Evolutionary conservation across 2,329 filamentous ascomycete species (phyloP).

Genomic region (Paecilomyces dactylethromorphus): DNA sequence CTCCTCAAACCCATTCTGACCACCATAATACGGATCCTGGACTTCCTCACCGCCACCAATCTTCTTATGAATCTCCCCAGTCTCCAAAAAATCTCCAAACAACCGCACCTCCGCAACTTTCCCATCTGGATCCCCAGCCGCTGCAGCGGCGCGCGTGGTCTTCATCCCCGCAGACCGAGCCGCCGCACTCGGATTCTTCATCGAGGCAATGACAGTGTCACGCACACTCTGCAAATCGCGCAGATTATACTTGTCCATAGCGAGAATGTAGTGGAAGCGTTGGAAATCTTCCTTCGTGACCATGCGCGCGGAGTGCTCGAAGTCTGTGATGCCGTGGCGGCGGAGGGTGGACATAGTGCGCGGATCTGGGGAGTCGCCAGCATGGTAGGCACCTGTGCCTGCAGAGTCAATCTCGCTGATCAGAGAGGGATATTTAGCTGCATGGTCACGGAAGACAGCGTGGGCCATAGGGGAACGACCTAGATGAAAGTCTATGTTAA

Average conservation of each 20-base stretch:
- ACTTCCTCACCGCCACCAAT: slow-evolving; percentile 59
- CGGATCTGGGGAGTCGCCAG: slow-evolving; percentile 67
- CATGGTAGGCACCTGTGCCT: slow-evolving; percentile 85
- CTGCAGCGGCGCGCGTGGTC: slow-evolving; percentile 26
- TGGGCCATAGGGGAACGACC: slow-evolving; percentile 88
- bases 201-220: slow-evolving; percentile 41
- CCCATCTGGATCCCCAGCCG: slow-evolving; percentile 22
- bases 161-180: slow-evolving; percentile 11
- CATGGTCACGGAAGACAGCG: slow-evolving; percentile 74
- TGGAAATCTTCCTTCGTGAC: slow-evolving; percentile 68
- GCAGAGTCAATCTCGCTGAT: slow-evolving; percentile 75
- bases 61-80: slow-evolving; percentile 36
- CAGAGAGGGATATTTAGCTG: slow-evolving; percentile 51
- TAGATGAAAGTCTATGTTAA: slow-evolving; percentile 13
- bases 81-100: slow-evolving; percentile 73
- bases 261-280: slow-evolving; percentile 86
- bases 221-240: slow-evolving; percentile 59
- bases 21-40: slow-evolving; percentile 91
- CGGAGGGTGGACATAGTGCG: slow-evolving; percentile 76
- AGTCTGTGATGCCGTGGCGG: slow-evolving; percentile 67
- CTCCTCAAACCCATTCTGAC: slow-evolving; percentile 67
- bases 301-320: slow-evolving; percentile 70
- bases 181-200: slow-evolving; percentile 34
- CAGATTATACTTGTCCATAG: slow-evolving; percentile 85
- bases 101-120: slow-evolving; percentile 58